Conservation (phyloP, 352 stramenopile species). For the Globisporangium recalcitrans region DNA sequence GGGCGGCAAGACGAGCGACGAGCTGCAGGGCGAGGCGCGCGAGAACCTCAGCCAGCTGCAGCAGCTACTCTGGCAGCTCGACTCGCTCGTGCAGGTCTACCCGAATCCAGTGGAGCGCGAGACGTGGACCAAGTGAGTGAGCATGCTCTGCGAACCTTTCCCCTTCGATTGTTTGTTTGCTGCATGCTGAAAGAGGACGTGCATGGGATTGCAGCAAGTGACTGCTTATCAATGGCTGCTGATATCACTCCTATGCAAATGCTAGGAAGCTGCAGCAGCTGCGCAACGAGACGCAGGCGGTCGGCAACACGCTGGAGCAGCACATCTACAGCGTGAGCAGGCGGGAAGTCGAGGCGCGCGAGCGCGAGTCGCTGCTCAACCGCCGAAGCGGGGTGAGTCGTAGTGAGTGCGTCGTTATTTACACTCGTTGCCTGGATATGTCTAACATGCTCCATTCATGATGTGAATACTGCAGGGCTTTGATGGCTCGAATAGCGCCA, state of each 20-base stretch:
- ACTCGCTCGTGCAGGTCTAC: constrained; percentile 71
- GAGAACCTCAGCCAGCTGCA: constrained; percentile 67
- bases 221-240: too few relatives aligned
- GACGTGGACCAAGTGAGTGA: constrained; percentile 66
- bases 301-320: constrained; percentile 70
- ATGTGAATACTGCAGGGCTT: constrained; percentile 34
- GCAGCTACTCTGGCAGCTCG: constrained; percentile 76
- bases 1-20: constrained; percentile 42
- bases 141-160: background rate
- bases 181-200: too few relatives aligned
- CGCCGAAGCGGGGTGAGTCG: constrained; percentile 44
- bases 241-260: too few relatives aligned
- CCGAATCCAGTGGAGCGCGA: constrained; percentile 44
- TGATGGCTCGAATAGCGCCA: constrained; percentile 58
- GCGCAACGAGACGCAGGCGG: constrained; percentile 56
- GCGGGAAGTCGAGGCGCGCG: constrained; percentile 57
- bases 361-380: constrained; percentile 72
- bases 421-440: too few relatives aligned
- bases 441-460: too few relatives aligned
- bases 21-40: constrained; percentile 63
- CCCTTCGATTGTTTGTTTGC: background rate
- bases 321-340: constrained; percentile 69
- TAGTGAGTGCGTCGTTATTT: too few relatives aligned
- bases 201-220: too few relatives aligned
- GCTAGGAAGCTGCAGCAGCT: constrained; percentile 67